A percentile compares a stretch with the other conserved stretches of the same genome.
Conservation (phyloP, 108 stramenopile genomes). For the Ochromonas danica region DNA sequence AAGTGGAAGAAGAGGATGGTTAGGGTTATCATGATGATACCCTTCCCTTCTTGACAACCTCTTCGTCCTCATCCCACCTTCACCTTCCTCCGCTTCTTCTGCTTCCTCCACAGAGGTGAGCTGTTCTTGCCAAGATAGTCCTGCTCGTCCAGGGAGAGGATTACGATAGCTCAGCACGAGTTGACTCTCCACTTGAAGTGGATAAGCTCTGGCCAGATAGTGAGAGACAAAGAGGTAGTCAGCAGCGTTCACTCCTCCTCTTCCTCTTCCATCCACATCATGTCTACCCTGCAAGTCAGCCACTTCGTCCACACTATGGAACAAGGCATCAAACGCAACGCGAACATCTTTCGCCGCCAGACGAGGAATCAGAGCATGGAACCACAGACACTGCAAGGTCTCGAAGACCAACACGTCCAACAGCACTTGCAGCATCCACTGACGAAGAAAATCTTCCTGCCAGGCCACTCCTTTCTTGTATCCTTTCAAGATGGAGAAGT, state of each 20-base stretch:
- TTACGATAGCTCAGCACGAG: background rate
- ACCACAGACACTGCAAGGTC: slow-evolving; percentile 4
- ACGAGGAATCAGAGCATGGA: background rate
- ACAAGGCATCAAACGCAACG: background rate
- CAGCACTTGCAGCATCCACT: background rate
- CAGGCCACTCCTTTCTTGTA: background rate
- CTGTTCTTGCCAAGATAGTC: no score
- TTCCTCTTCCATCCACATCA: no score
- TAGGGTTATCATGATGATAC: no score
- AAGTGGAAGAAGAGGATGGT: no score
- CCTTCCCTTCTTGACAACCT: no score
- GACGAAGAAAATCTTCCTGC: background rate
- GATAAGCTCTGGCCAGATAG: background rate
- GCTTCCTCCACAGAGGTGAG: no score
- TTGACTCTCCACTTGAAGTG: background rate
- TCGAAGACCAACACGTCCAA: background rate
- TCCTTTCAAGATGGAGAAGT: background rate
- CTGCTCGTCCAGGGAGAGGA: background rate
- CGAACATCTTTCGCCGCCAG: background rate
- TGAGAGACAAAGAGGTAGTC: background rate
- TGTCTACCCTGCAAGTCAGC: no score
- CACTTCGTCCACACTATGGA: no score
- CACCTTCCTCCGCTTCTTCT: no score
- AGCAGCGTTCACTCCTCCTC: no score
- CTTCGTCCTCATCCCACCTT: no score